These are phyloP conservation scores for Clarireedia hainanense DNA, from an alignment of 2,329 filamentous ascomycete genomes.

Conservation along the genomic window DNA sequence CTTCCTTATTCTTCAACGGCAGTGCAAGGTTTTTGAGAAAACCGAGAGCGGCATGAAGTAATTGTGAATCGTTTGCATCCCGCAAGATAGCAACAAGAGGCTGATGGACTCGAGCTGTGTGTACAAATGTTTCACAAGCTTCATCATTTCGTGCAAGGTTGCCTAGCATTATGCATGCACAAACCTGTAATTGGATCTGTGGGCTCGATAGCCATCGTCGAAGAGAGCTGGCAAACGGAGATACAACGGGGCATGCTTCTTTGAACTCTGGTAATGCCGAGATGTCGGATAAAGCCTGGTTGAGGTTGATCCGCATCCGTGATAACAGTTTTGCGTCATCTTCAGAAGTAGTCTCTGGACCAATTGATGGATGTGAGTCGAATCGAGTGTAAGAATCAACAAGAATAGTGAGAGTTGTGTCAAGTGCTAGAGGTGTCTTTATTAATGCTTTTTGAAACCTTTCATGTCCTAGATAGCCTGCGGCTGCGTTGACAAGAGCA, in stretches of 20 bases:
- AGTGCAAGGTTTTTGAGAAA: constrained; percentile 61
- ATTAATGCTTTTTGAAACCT: constrained; percentile 44
- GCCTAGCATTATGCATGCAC: constrained; percentile 52
- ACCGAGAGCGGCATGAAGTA: constrained; percentile 48
- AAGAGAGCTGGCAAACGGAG: constrained; percentile 35
- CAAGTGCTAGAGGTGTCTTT: constrained; percentile 20
- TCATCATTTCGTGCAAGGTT: constrained; percentile 54
- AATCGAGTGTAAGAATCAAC: constrained; percentile 40
- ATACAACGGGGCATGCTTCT: constrained; percentile 35
- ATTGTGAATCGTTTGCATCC: constrained; percentile 38
- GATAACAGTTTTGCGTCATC: constrained; percentile 43
- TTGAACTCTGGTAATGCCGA: constrained; percentile 43
- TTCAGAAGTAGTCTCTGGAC: constrained; percentile 22
- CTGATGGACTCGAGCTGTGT: constrained; percentile 35
- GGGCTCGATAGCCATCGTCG: constrained; percentile 39
- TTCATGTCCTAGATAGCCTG: constrained; percentile 48
- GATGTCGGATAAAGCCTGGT: constrained; percentile 43
- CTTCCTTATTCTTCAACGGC: constrained; percentile 44
- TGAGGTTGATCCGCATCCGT: constrained; percentile 42
- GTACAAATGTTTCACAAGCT: constrained; percentile 43
- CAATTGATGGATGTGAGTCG: constrained; percentile 25
- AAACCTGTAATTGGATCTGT: constrained; percentile 41
- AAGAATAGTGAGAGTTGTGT: constrained; percentile 42
- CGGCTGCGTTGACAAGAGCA: constrained; percentile 42
- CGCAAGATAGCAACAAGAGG: constrained; percentile 40